phyloP scores from a whole-genome alignment of 495 filamentous ascomycete genomes.

The Saxophila tyrrhenica region DNA sequence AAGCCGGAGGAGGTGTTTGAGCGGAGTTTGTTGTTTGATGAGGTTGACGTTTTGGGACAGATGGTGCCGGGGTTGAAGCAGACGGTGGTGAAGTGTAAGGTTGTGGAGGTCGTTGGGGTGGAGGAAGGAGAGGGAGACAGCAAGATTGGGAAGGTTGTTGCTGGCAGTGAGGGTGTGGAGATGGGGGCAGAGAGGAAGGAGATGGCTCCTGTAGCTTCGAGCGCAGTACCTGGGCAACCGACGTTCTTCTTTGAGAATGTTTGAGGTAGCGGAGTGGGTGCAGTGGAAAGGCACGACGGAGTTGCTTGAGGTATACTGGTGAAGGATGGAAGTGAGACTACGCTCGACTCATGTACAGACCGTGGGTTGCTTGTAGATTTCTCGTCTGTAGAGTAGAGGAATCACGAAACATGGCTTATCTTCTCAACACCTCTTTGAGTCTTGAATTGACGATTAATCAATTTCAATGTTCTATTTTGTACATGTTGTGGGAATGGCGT shows the following conservation, averaged over 20 bases:
- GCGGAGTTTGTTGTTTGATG: conserved; percentile 75
- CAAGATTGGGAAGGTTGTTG: conserved; percentile 23
- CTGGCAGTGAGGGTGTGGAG: conserved; percentile 14
- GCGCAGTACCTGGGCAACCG: conserved; percentile 25
- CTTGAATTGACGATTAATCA: too few relatives aligned
- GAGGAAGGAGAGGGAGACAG: conserved; percentile 24
- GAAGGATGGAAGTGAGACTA: too few relatives aligned
- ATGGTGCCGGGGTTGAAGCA: conserved; percentile 33
- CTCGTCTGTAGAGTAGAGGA: too few relatives aligned
- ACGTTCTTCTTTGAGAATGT: conserved; percentile 28
- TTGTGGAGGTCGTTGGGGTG: conserved; percentile 32
- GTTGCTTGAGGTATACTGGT: too few relatives aligned
- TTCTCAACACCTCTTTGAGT: too few relatives aligned
- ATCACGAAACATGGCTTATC: too few relatives aligned
- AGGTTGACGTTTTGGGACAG: conserved; percentile 47
- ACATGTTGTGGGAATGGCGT: too few relatives aligned
- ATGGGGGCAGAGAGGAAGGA: conserved; percentile 15
- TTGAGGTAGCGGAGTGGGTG: too few relatives aligned
- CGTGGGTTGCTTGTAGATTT: too few relatives aligned
- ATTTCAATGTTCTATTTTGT: too few relatives aligned
- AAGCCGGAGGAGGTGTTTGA: conserved; percentile 57
- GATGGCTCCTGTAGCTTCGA: conserved; percentile 22
- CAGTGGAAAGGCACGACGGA: too few relatives aligned
- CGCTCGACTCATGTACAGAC: too few relatives aligned
- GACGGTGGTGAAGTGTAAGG: conserved; percentile 28